Evolutionary conservation across 2,329 filamentous ascomycete species (phyloP).

Genomic region (Neophaeococcomyces mojaviensis): DNA sequence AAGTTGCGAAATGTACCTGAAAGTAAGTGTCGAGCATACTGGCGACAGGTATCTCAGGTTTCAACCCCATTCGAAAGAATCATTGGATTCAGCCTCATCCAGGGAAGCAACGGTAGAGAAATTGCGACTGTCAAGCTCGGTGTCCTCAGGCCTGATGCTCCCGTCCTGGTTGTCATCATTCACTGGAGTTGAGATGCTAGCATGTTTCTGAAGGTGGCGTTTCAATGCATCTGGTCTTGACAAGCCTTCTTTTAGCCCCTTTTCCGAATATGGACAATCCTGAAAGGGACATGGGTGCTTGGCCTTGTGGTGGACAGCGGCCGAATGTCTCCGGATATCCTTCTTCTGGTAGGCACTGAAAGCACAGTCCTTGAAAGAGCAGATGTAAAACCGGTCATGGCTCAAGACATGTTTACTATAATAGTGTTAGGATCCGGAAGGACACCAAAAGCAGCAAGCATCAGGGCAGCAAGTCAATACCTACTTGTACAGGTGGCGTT

Average conservation of each 20-base stretch:
- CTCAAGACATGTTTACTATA: slow-evolving; percentile 4
- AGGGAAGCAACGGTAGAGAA: too few species aligned
- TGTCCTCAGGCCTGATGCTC: too few species aligned
- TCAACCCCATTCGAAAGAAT: too few species aligned
- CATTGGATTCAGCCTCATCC: too few species aligned
- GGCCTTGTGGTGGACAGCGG: slow-evolving; percentile 3
- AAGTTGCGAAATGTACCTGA: too few species aligned
- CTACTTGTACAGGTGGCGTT: slow-evolving; percentile 3
- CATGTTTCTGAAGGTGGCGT: neutral
- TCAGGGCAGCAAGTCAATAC: neutral
- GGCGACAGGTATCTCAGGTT: too few species aligned
- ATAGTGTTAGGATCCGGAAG: neutral
- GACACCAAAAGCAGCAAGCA: neutral
- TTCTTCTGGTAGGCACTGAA: slow-evolving; percentile 4
- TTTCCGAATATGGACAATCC: slow-evolving; percentile 3
- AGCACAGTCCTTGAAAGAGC: neutral
- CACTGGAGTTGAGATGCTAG: too few species aligned
- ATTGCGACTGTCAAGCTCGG: too few species aligned
- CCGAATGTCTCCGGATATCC: slow-evolving; percentile 1
- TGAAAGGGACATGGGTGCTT: slow-evolving; percentile 4
- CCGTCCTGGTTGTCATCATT: too few species aligned
- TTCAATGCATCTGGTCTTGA: slow-evolving; percentile 8
- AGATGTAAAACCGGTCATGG: neutral
- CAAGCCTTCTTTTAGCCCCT: neutral
- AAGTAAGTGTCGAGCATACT: too few species aligned